Base-by-base conservation (phyloP, 306 rosid genomes). In the Herpetospermum pedunculosum region DNA sequence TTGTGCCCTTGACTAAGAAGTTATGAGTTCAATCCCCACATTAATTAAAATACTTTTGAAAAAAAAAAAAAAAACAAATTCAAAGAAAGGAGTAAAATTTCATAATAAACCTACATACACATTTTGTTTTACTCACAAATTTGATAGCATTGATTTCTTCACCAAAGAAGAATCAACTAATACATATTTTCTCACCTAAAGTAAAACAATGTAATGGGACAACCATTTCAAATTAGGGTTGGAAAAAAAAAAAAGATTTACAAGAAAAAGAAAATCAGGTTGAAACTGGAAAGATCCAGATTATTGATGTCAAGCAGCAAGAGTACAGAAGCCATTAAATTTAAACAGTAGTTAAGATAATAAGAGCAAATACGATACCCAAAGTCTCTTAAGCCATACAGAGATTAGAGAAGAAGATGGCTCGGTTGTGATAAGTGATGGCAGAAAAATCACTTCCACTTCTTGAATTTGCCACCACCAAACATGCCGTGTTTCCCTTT, bases 401-500 rank as follows among this genome's bases (percentile, higher is more conserved):
- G 73, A 40, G 12, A 65, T 65, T 21, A 65, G 38, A 69, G 73
- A 69, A 26, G 16, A 47, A 26, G 54, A 44, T 43, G 40, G 40
- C 38, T 69, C 55, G 54, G 73, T 60, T 25, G 25, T 69, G 53
- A 41, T 40, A 38, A 40, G 70, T 12, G 34, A 69, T 69, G 15
- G 73, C 55, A 25, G 72, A 21, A 44, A 23, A 29, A 25, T 80
- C 35, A 84, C 88, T 84, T 84, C 88, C 88, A 81, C 70, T 81
- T 81, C 88, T 81, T 81, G 74, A 79, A 84, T 74, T 81, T 84
- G 32, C 84, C 83, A 4, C 86, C 84, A 3, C 83, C 83, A 16
- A 28, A 69, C 77, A 62, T 76, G 15, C 83, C 86, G 14, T 80
- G 58, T 16, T 75, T 75, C 43, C 78, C 78, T 54, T 69, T 77